Conservation (phyloP, 2,329 filamentous ascomycete genomes). For the Colletotrichum salicis region DNA sequence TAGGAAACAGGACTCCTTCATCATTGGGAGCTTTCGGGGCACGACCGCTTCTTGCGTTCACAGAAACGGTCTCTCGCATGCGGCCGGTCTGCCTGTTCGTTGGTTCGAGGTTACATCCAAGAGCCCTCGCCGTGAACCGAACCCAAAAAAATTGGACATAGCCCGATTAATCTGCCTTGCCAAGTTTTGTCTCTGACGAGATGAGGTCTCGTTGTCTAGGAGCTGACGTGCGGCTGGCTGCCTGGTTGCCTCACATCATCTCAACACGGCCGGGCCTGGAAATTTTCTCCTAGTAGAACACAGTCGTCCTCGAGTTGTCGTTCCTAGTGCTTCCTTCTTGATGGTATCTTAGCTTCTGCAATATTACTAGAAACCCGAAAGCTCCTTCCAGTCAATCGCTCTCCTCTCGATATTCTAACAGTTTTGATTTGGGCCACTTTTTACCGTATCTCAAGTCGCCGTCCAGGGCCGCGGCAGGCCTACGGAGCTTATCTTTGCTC, state of each 20-base stretch:
- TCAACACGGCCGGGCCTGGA: neutral
- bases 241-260: neutral
- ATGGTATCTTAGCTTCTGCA: neutral
- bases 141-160: neutral
- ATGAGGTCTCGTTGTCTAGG: neutral
- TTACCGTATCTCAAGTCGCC: neutral
- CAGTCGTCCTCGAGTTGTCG: neutral
- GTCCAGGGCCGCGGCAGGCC: neutral
- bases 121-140: neutral
- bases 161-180: neutral
- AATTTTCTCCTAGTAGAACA: neutral
- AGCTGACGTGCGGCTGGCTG: neutral
- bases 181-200: neutral
- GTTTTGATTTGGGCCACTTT: rapidly evolving
- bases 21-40: neutral
- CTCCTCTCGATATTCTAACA: rapidly evolving
- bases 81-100: neutral
- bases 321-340: neutral
- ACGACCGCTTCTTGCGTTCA: neutral
- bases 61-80: neutral
- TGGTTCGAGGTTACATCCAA: neutral
- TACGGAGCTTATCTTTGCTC: neutral
- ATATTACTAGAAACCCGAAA: too few relatives aligned
- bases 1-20: neutral
- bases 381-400: neutral